Conservation (phyloP, 306 rosid species). For the Gillenia trifoliata region DNA sequence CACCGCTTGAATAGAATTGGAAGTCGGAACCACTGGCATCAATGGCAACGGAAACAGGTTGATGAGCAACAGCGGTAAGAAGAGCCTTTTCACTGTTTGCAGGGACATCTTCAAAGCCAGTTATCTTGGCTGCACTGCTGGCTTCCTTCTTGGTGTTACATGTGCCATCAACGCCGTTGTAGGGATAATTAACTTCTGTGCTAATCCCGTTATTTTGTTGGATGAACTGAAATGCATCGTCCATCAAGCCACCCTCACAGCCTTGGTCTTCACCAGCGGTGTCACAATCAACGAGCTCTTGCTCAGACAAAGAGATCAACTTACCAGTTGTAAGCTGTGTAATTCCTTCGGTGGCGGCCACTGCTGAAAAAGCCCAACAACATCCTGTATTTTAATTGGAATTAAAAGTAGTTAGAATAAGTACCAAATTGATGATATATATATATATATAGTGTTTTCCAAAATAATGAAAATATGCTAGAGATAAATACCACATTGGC, state of each 20-base stretch:
- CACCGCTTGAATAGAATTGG: constrained; percentile 29
- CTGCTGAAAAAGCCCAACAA: constrained; percentile 39
- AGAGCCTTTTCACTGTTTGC: constrained; percentile 26
- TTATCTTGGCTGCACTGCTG: not conserved
- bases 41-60: constrained; percentile 39
- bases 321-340: not conserved
- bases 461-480: not conserved
- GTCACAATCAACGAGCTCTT: constrained; percentile 53
- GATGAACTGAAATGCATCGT: too few relatives aligned
- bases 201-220: too few relatives aligned
- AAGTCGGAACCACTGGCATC: constrained; percentile 38
- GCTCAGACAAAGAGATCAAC: constrained; percentile 20
- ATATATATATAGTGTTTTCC: too few relatives aligned
- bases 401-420: not conserved
- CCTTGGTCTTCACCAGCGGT: constrained; percentile 25
- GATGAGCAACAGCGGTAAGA: constrained; percentile 27
- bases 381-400: not conserved
- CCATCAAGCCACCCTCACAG: too few relatives aligned
- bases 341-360: constrained; percentile 42
- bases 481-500: constrained; percentile 29
- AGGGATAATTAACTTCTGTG: constrained; percentile 31
- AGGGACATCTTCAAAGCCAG: constrained; percentile 29
- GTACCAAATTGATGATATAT: not conserved
- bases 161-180: constrained; percentile 27
- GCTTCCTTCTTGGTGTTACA: constrained; percentile 20